Percentiles rank a stretch among this genome's conserved stretches.
Conservation (phyloP, 495 filamentous ascomycete genomes). For the Talaromyces nanjingensis region DNA sequence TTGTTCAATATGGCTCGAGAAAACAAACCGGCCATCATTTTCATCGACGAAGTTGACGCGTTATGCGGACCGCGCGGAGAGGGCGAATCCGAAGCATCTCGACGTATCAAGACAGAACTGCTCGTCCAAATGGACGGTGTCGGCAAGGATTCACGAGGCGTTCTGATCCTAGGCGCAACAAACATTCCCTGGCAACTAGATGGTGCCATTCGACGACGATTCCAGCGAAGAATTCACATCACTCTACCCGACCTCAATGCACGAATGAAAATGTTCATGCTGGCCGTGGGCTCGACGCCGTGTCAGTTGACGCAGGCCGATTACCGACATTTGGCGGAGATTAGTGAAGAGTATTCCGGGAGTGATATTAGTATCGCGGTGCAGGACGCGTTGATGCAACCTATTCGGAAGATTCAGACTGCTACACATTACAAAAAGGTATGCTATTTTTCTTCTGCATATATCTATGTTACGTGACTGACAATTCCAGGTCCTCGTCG, state of each 20-base stretch:
- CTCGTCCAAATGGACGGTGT: constrained; percentile 99
- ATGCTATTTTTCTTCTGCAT: constrained; percentile 9
- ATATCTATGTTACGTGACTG: background rate
- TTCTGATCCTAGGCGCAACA: constrained; percentile 91
- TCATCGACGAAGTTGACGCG: constrained; percentile 98
- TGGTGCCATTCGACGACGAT: constrained; percentile 93
- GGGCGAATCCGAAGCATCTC: constrained; percentile 93
- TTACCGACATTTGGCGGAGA: constrained; percentile 66
- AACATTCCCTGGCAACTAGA: constrained; percentile 99
- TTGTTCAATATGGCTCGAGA: constrained; percentile 97
- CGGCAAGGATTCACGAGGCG: constrained; percentile 85
- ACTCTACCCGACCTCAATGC: constrained; percentile 81
- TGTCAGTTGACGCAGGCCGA: constrained; percentile 76
- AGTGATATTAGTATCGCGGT: constrained; percentile 95
- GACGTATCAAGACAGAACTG: constrained; percentile 97
- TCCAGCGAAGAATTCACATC: constrained; percentile 95
- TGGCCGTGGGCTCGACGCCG: constrained; percentile 83
- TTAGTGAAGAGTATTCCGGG: constrained; percentile 84
- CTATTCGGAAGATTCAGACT: constrained; percentile 93
- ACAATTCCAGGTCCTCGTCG: constrained; percentile 54
- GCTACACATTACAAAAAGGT: constrained; percentile 98
- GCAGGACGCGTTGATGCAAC: constrained; percentile 97
- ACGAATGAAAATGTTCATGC: constrained; percentile 94
- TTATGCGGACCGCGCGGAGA: constrained; percentile 94
- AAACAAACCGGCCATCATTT: constrained; percentile 97